Conservation (phyloP, 345 rosid genomes). For the Cardamine occulta region DNA sequence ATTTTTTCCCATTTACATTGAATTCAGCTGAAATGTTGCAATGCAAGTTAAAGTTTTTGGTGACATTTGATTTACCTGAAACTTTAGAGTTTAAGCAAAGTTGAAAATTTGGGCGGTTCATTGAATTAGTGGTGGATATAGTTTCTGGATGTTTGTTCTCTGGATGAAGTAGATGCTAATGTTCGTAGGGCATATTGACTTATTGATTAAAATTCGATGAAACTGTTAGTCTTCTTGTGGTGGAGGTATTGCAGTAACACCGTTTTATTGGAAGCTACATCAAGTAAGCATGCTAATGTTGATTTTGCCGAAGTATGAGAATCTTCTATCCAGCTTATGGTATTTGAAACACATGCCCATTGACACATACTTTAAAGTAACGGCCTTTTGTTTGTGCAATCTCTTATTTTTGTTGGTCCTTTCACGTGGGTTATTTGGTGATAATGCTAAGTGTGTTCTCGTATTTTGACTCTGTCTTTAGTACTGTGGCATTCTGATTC, state of each 20-base stretch:
- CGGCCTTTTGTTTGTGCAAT: not conserved
- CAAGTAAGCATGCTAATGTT: slow-evolving; percentile 21
- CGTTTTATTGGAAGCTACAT: not conserved
- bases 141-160: slow-evolving; percentile 15
- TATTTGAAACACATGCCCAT: not conserved
- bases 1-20: not conserved
- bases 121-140: not conserved
- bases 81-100: not conserved
- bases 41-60: slow-evolving; percentile 10
- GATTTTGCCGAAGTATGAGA: not conserved
- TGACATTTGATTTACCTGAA: not conserved
- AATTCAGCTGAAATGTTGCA: not conserved
- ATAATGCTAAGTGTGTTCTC: not conserved
- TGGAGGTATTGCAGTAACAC: slow-evolving; percentile 15
- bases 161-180: slow-evolving; percentile 7
- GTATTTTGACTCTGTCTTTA: not conserved
- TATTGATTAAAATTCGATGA: slow-evolving; percentile 11
- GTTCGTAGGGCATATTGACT: not conserved
- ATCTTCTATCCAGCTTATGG: not conserved
- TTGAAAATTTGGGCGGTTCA: not conserved
- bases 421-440: slow-evolving; percentile 5
- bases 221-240: slow-evolving; percentile 7
- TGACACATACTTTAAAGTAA: not conserved
- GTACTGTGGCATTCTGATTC: not conserved
- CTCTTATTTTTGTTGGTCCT: not conserved